phyloP scores from a whole-genome alignment of 129 eudicot species.

The Glebionis coronaria region DNA sequence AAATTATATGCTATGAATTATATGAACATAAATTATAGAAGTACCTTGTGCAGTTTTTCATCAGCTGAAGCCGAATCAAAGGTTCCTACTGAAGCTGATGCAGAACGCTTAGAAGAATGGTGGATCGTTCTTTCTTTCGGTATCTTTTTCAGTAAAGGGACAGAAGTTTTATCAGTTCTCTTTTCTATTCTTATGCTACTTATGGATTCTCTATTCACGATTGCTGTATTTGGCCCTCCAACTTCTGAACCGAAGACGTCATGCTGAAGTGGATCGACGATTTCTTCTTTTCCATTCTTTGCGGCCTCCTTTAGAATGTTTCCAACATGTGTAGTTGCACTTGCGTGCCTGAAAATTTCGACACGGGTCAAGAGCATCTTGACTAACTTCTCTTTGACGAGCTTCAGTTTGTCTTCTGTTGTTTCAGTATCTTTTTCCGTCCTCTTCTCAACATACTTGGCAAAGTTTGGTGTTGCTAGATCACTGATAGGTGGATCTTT shows the following conservation, averaged over 20 bases:
- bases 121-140: slow-evolving; percentile 32
- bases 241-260: neutral
- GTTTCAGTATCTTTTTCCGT: slow-evolving; percentile 46
- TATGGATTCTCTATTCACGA: slow-evolving; percentile 44
- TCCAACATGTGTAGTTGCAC: neutral
- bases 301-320: neutral
- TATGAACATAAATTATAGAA: neutral
- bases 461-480: slow-evolving; percentile 60
- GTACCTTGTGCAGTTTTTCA: slow-evolving; percentile 53
- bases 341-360: neutral
- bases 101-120: slow-evolving; percentile 9
- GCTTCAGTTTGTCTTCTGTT: slow-evolving; percentile 35
- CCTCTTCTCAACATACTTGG: slow-evolving; percentile 47
- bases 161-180: slow-evolving; percentile 43
- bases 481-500: slow-evolving; percentile 31
- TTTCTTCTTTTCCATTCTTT: neutral
- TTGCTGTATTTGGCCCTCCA: slow-evolving; percentile 42
- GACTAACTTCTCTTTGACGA: slow-evolving; percentile 58
- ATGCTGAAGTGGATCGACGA: neutral
- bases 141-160: slow-evolving; percentile 48
- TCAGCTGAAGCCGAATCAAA: slow-evolving; percentile 45
- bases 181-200: slow-evolving; percentile 25
- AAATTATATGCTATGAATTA: neutral
- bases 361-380: slow-evolving; percentile 28
- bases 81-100: slow-evolving; percentile 38